Evolutionary conservation across 75 land plant genomes (phyloP), one percentile per base, ranked within the genome.

Genomic region (Pinus tabuliformis): DNA sequence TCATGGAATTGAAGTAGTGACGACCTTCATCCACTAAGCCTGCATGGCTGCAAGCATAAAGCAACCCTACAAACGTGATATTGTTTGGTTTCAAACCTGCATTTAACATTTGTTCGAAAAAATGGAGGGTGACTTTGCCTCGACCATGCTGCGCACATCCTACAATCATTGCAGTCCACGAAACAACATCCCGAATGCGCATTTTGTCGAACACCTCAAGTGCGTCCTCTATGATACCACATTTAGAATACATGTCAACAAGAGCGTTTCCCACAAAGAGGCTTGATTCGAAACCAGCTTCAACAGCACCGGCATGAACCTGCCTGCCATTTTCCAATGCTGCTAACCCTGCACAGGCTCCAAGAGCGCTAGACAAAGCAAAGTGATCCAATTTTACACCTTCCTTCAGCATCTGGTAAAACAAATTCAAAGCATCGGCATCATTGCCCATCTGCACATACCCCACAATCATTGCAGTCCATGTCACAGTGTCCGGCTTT

Each of bases 21-120:
- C 75, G 62, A 21, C 90, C 90, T 22, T 88, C 88, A 4, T 86
- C 82, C 24, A 88, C 74, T 63, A 86, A 49, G 4, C 89, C 87
- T 17, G 79, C 82, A 75, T 84, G 87, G 58, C 80, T 85, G 62
- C 89, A 87, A 58, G 89, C 86, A 76, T 68, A 76, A 21, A 88
- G 49, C 24, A 87, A 87, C 5, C 78, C 77, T 3, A 62, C 12
- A 49, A 49, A 49, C 12, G 54, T 49, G 54, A 49, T 9, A 49
- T 8, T 49, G 54, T 49, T 49, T 49, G 54, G 54, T 11, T 9
- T 49, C 54, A 52, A 3, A 68, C 74, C 62, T 58, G 61, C 30
- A 57, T 49, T 24, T 66, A 60, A 1, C 81, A 79, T 79, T 20
- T 39, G 45, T 39, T 61, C 33, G 24, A 79, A 79, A 12, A 75